A percentile compares a stretch with the other conserved stretches of the same genome.
Conservation (phyloP, 2,329 filamentous ascomycete genomes). For the Fusarium mundagurra region DNA sequence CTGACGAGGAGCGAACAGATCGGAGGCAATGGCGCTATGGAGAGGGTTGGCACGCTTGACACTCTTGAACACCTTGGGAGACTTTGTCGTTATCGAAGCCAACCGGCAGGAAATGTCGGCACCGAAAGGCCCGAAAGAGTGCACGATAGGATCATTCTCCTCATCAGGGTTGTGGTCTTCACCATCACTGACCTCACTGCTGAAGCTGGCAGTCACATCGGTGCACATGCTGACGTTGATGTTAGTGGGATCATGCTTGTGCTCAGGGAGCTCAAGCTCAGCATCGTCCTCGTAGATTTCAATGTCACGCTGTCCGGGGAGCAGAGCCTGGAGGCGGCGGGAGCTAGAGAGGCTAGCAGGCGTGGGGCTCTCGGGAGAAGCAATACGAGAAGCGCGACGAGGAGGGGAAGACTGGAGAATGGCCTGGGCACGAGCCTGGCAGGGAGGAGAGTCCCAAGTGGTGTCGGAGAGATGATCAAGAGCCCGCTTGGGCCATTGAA, state of each 20-base stretch:
- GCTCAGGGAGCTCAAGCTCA: constrained; percentile 58
- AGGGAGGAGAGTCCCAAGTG: constrained; percentile 74
- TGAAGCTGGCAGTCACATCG: constrained; percentile 63
- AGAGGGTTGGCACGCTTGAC: constrained; percentile 37
- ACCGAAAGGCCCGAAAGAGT: constrained; percentile 91
- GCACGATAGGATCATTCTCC: constrained; percentile 92
- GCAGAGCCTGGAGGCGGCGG: constrained; percentile 56
- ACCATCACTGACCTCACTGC: constrained; percentile 61
- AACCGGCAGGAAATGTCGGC: constrained; percentile 85
- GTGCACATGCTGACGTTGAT: constrained; percentile 59
- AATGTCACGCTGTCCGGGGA: constrained; percentile 58
- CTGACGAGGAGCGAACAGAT: constrained; percentile 38
- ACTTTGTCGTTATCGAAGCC: constrained; percentile 77
- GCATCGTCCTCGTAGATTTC: constrained; percentile 84
- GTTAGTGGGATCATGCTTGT: constrained; percentile 37
- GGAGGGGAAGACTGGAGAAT: constrained; percentile 70
- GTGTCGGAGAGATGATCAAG: constrained; percentile 69
- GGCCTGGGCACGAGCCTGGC: constrained; percentile 44
- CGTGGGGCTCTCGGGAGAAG: constrained; percentile 78
- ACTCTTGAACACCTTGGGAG: constrained; percentile 61
- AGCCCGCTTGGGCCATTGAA: constrained; percentile 81
- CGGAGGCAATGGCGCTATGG: constrained; percentile 35
- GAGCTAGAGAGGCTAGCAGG: constrained; percentile 56
- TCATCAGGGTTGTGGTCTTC: constrained; percentile 85
- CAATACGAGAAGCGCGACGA: constrained; percentile 66